Base-by-base conservation (phyloP, 148 eudicot genomes). In the Vaccinium darrowii region DNA sequence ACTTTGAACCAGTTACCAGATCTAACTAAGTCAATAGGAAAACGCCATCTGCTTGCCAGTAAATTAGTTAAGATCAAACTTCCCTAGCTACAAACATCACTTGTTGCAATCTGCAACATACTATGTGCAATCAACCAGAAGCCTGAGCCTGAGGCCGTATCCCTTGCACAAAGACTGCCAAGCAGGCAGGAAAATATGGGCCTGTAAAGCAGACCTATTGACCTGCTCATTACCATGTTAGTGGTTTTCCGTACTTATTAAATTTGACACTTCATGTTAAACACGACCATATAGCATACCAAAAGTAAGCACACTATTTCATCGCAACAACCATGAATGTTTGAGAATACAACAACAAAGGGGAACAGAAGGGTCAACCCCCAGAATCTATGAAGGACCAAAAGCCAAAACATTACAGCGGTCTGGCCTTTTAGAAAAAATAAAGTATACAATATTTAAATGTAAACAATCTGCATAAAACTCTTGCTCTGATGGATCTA, bases 111-210 rank as follows among this genome's bases (percentile, higher is more conserved):
- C 33, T 72, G 15, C 73, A 33, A 72, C 76, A 72, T 72, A 67
- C 16, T 33, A 15, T 21, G 76, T 30, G 7, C n/a, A 72, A 72
- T 72, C 43, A 72, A 72, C 76, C 47, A 72, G 16, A 30, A 8
- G 33, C 76, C 76, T 72, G 49, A 72, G 33, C 49, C 43, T 14
- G 75, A 71, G 76, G 76, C 76, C 43, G 47, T 12, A 30, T 71
- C 76, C 76, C 16, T 71, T 71, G 76, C 43, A 71, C 75, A 71
- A 72, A 36, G 76, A 72, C 76, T 6, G 8, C 15, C 76, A 72
- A 33, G 76, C 19, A 71, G 19, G 7, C 76, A 5, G 16, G 76
- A 33, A 27, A 69, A 27, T 58, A 71, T 71, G 76, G 76, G 39
- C 76, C 76, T 30, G 43, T 27, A 71, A 71, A 33, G 76, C 21